Percentiles rank a stretch among this genome's conserved stretches.
phyloP scores from a whole-genome alignment of 225 moss, liverwort and hornwort species.

The Pseudisothecium myosuroides region DNA sequence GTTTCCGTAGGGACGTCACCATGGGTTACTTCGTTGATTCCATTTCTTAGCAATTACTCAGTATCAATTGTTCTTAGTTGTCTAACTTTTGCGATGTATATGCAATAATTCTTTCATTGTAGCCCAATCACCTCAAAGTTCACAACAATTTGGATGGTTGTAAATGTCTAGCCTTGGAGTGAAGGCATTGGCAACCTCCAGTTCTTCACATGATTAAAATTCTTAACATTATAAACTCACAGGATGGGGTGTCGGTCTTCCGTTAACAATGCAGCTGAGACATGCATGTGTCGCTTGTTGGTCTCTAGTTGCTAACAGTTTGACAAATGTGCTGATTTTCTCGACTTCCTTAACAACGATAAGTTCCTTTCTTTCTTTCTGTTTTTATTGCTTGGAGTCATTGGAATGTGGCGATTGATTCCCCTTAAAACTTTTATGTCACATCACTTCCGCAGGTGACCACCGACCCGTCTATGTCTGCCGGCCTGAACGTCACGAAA shows the following conservation, averaged over 20 bases:
- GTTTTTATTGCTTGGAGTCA: too few species aligned
- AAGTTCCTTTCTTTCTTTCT: too few species aligned
- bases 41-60: not conserved
- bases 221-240: not conserved
- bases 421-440: not conserved
- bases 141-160: too few species aligned
- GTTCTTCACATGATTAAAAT: too few species aligned
- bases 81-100: not conserved
- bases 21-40: not conserved
- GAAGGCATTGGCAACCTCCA: not conserved
- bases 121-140: not conserved
- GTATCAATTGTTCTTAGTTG: not conserved
- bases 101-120: not conserved
- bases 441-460: not conserved
- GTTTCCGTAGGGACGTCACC: not conserved
- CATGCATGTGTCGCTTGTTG: not conserved
- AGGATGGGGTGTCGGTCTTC: not conserved
- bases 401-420: not conserved
- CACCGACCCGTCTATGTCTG: not conserved
- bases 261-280: not conserved
- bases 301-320: not conserved
- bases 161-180: not conserved
- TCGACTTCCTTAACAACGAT: not conserved
- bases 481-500: constrained; percentile 17
- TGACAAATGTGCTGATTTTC: not conserved